Evolutionary conservation across 2,329 filamentous ascomycete species (phyloP), one percentile per base, ranked within the genome.

Genomic region (Zalaria sp.): DNA sequence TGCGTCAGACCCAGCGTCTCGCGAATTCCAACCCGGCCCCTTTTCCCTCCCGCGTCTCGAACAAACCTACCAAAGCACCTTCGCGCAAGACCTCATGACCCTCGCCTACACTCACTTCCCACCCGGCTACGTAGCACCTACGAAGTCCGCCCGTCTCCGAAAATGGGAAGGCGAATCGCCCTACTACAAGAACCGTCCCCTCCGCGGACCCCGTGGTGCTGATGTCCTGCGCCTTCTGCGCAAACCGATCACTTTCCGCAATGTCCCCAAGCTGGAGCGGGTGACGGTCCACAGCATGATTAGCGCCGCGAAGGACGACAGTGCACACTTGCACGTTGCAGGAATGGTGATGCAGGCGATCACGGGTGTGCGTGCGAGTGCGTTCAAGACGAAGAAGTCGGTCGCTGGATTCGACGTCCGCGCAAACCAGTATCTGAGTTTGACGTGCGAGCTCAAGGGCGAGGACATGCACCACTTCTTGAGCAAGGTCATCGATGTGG

Each of bases 151-250:
- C 46, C 78, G 84, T 47, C 67, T 96, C 52, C 77, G 91, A 43
- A 67, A 74, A 53, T 98, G 91, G 91, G 82, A 89, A 46, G 88
- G 81, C 53, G 83, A 81, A 40, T 93, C 85, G 5, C 91, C 89
- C 2, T 98, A 98, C 66, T 88, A 88, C 71, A 85, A 87, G 67
- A 93, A 93, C 63, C 75, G 91, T 53, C 82, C 84, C 4, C 75
- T 84, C 50, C 80, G 91, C 49, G 84, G 81, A 1, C 91, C 91
- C 4, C 76, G 89, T 55, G 91, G 91, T 49, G 75, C 78, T 49
- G 77, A 84, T 48, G 72, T 75, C 40, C 66, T 93, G 51, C 72
- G 77, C 49, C 67, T 87, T 46, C 56, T 93, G 43, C 85, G 71
- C 44, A 71, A 73, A 48, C 73, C 72, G 6, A 73, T 77, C 51